Conservation (phyloP, 2,329 filamentous ascomycete species). For the Xylariaceae sp. region DNA sequence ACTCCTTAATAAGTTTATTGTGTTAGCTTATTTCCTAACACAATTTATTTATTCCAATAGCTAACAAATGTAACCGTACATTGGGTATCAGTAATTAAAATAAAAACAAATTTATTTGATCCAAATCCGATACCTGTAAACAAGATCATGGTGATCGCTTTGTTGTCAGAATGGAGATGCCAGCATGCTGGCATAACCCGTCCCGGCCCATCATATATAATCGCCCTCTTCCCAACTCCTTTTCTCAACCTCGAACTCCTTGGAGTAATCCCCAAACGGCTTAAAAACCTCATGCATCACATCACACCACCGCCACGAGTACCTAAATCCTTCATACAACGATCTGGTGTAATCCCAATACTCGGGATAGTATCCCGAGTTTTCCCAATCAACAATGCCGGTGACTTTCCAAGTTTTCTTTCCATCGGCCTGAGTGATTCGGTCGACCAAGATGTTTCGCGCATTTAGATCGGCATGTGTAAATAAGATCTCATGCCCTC, state of each 20-base stretch:
- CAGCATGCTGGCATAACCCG: too few species aligned
- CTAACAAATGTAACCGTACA: too few species aligned
- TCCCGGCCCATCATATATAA: constrained; percentile 1
- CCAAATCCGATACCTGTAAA: too few species aligned
- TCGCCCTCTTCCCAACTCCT: constrained; percentile 15
- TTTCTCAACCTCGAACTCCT: constrained; percentile 22
- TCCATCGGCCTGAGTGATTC: constrained; percentile 23
- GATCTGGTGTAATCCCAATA: constrained; percentile 38
- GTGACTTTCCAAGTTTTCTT: constrained; percentile 30
- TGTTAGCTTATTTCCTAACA: too few species aligned
- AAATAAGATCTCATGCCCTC: constrained; percentile 36
- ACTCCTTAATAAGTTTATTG: too few species aligned
- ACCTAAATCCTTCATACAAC: constrained; percentile 23
- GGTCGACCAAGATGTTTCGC: constrained; percentile 38
- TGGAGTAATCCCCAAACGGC: constrained; percentile 19
- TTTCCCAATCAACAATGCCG: constrained; percentile 38
- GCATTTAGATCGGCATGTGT: constrained; percentile 40
- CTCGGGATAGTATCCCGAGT: constrained; percentile 33
- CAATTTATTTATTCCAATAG: too few species aligned
- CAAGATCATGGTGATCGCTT: too few species aligned
- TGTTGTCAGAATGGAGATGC: too few species aligned
- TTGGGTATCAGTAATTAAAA: too few species aligned
- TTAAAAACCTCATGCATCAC: constrained; percentile 16
- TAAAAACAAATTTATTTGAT: too few species aligned
- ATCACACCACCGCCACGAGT: constrained; percentile 11